Evolutionary conservation across 169 alveolate species (phyloP), one percentile per base, ranked within the genome.

Genomic region (Fabrea salina): DNA sequence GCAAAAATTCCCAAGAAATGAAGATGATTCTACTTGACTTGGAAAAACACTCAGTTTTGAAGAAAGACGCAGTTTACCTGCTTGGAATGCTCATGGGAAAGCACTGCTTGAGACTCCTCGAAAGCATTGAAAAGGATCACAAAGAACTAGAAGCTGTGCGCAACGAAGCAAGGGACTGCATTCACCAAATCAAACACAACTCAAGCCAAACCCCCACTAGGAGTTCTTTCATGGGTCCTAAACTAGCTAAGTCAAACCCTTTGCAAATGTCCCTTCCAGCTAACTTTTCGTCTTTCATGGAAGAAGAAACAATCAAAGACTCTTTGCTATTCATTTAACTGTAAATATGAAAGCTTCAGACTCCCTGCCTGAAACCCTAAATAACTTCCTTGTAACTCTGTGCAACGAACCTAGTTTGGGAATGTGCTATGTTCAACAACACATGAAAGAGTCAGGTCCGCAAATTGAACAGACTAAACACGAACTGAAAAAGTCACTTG

Each of bases 221-320:
- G n/a, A n/a, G n/a, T n/a, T 1, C 27, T 19, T 64, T 64, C 16
- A 64, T 64, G 16, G 75, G 75, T 8, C 75, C 75, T 33, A 64
- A 64, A 41, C 75, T 64, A 19, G 57, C 51, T 0, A 32, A 33
- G 30, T 19, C 57, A 22, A 64, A 33, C 41, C 75, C 75, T 19
- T 4, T 64, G 75, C 75, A 64, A n/a, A 64, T 64, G 75, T 64
- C 75, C 2, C 22, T 64, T 25, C 75, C 75, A 0, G 39, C 30
- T 4, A 64, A 64, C 30, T 16, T 64, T 33, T 64, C 75, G 35
- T 13, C 51, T 32, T 41, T 22, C 41, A 37, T 64, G 32, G 75
- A 64, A 64, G 75, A 64, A 64, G 75, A 64, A 37, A 64, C 75
- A 41, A 27, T 37, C 35, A 32, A 27, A 58, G 71, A 58, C 33